Conservation (phyloP, 768 basidiomycete genomes). For the Russula vinacea region DNA sequence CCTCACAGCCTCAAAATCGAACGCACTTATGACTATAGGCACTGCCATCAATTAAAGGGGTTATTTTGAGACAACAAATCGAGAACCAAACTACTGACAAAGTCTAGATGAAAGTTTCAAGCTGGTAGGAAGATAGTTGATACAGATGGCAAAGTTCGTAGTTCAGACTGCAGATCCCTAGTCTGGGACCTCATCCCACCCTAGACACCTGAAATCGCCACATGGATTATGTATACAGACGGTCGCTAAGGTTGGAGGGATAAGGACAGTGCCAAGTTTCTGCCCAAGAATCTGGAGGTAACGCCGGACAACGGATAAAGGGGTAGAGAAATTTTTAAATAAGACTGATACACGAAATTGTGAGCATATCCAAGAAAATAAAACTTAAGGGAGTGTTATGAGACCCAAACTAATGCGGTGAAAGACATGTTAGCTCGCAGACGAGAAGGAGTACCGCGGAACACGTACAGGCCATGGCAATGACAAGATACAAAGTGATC, state of each 20-base stretch:
- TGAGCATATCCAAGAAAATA: neutral
- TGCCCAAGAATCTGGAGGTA: neutral
- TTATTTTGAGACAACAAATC: neutral
- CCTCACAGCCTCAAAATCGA: no score
- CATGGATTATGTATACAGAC: neutral
- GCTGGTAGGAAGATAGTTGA: neutral
- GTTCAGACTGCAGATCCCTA: neutral
- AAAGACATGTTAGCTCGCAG: slow-evolving; percentile 9
- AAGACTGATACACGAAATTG: neutral
- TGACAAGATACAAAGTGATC: slow-evolving; percentile 74
- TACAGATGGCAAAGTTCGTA: neutral
- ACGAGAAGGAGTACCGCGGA: neutral
- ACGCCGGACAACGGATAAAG: neutral
- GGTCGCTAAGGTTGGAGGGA: neutral
- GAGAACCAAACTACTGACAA: no score
- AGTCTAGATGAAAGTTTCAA: neutral
- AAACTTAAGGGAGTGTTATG: slow-evolving; percentile 33
- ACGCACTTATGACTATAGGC: neutral
- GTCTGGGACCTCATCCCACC: neutral
- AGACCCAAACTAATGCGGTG: slow-evolving; percentile 43
- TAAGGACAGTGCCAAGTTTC: no score
- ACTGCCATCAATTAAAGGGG: neutral
- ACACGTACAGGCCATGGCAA: slow-evolving; percentile 71
- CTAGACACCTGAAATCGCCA: slow-evolving; percentile 1
- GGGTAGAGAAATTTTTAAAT: neutral